These are phyloP conservation scores for Alternaria sp. DNA, from an alignment of 2,329 filamentous ascomycete species.

Conservation along the genomic window DNA sequence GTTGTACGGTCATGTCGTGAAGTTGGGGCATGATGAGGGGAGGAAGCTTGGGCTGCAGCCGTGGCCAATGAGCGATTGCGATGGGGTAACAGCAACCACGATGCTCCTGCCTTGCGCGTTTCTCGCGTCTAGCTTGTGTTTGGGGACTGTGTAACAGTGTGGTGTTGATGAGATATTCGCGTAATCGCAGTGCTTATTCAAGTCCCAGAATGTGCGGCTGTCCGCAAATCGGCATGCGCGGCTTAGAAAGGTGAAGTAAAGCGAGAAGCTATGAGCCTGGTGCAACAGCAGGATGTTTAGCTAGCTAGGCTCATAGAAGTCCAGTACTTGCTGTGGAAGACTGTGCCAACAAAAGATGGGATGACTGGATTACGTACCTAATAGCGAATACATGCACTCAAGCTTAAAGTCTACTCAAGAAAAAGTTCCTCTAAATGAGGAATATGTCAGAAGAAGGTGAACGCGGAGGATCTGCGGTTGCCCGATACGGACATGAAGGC, in stretches of 20 bases:
- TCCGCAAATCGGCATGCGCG: too few species aligned
- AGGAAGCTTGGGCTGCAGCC: conserved; percentile 9
- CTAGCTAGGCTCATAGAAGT: not conserved
- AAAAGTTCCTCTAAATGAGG: too few species aligned
- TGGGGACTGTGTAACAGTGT: not conserved
- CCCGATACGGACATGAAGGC: too few species aligned
- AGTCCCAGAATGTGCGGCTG: too few species aligned
- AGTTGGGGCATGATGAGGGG: conserved; percentile 16
- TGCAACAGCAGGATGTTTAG: not conserved
- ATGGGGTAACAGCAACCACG: conserved; percentile 23
- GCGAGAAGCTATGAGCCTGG: not conserved
- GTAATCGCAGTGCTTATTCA: not conserved
- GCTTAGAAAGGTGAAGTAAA: not conserved
- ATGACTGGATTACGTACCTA: too few species aligned
- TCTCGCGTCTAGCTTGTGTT: not conserved
- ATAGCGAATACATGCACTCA: too few species aligned
- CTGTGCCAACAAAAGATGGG: not conserved
- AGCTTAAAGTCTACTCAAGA: too few species aligned
- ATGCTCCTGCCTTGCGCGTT: not conserved
- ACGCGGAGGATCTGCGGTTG: too few species aligned
- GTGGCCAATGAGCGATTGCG: conserved; percentile 15
- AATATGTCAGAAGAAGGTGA: too few species aligned
- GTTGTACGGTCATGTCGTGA: not conserved
- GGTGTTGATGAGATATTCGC: too few species aligned
- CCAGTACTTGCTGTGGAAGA: not conserved